A percentile compares a stretch with the other conserved stretches of the same genome.
Evolutionary conservation across 2,329 filamentous ascomycete species (phyloP).

Genomic region (Ceratocystis cacaofunesta): DNA sequence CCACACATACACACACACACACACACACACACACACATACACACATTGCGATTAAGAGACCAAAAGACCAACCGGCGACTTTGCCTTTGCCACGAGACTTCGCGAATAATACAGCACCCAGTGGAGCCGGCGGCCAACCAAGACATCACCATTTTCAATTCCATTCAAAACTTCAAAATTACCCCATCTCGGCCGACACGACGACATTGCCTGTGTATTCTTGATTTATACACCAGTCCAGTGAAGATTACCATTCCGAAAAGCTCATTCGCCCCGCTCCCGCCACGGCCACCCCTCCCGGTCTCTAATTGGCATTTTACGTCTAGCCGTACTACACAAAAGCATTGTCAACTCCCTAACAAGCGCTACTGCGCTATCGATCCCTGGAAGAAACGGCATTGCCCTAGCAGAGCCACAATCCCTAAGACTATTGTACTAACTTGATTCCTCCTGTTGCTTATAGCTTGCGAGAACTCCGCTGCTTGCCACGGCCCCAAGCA

Average conservation of each 20-base stretch:
- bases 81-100: background rate
- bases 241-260: background rate
- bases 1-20: no score
- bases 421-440: conserved; percentile 4
- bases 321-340: background rate
- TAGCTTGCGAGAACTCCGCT: conserved; percentile 81
- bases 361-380: no score
- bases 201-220: background rate
- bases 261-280: background rate
- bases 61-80: conserved; percentile 9
- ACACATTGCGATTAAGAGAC: background rate
- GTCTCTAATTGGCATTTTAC: background rate
- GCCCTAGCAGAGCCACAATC: no score
- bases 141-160: background rate
- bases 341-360: background rate
- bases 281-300: background rate
- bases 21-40: background rate
- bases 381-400: no score
- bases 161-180: background rate
- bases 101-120: background rate
- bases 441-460: conserved; percentile 38
- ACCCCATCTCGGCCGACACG: background rate
- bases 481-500: conserved; percentile 82
- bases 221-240: background rate
- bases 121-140: background rate